Evolutionary conservation across 2,329 filamentous ascomycete genomes (phyloP).

Genomic region (Corniculantispora saksenae): DNA sequence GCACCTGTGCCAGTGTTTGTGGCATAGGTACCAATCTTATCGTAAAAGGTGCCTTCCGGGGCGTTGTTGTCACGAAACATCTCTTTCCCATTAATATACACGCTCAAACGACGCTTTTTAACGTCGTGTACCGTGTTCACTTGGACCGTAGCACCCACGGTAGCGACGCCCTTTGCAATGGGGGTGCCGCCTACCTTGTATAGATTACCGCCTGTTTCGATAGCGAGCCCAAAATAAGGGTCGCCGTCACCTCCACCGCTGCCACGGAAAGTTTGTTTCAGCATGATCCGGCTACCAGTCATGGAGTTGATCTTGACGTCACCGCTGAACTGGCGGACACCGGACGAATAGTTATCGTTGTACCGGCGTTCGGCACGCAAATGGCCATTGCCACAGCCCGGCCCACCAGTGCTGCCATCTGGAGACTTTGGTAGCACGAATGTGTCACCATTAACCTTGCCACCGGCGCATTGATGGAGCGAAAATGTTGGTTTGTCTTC

Average conservation of each 20-base stretch:
- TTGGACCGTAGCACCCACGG: constrained; percentile 22
- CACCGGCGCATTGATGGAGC: neutral
- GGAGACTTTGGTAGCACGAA: neutral
- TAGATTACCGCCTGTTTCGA: constrained; percentile 21
- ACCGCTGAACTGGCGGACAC: constrained; percentile 7
- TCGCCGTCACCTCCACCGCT: too few species aligned
- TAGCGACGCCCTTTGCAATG: constrained; percentile 23
- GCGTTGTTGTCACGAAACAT: neutral
- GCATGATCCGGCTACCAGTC: constrained; percentile 23
- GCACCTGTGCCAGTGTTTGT: constrained; percentile 1
- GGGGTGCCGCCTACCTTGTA: constrained; percentile 25
- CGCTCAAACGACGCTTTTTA: constrained; percentile 20
- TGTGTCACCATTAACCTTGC: neutral
- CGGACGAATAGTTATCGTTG: constrained; percentile 5
- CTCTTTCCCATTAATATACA: constrained; percentile 26
- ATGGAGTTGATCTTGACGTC: constrained; percentile 26
- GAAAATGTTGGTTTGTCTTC: neutral
- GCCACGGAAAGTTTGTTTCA: constrained; percentile 29
- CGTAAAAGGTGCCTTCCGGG: constrained; percentile 1
- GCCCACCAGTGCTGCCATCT: neutral
- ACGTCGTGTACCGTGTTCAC: constrained; percentile 29
- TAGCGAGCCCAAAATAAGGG: constrained; percentile 25
- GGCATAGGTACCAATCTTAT: constrained; percentile 5
- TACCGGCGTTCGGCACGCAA: constrained; percentile 9
- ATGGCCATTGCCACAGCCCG: constrained; percentile 8